These are phyloP conservation scores for Pezicula rhizophila DNA, from an alignment of 2,329 filamentous ascomycete genomes.

Conservation along the genomic window DNA sequence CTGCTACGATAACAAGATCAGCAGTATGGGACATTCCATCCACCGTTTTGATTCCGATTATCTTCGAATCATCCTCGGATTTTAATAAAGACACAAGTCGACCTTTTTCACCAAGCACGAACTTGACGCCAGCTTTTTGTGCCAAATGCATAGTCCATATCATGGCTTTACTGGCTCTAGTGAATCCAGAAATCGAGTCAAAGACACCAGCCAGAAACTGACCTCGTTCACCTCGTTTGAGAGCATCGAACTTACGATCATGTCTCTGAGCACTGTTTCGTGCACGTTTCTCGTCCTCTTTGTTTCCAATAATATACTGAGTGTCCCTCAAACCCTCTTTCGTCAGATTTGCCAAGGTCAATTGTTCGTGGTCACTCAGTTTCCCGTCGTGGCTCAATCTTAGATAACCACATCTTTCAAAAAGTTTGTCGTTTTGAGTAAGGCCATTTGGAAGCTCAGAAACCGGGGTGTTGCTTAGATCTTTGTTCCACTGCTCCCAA, in stretches of 20 bases:
- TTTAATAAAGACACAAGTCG: conserved; percentile 8
- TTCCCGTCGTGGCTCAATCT: not conserved
- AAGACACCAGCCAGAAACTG: not conserved
- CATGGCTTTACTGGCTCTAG: conserved; percentile 2
- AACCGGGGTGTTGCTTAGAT: not conserved
- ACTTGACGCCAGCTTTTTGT: conserved; percentile 20
- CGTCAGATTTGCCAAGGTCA: conserved; percentile 1
- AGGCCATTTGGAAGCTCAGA: conserved; percentile 2
- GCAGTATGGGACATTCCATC: conserved; percentile 20
- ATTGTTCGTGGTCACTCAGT: conserved; percentile 1
- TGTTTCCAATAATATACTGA: conserved; percentile 2
- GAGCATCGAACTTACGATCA: conserved; percentile 1
- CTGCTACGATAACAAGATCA: conserved; percentile 22
- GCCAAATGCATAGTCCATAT: conserved; percentile 1
- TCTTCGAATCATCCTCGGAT: conserved; percentile 8
- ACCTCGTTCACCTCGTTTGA: not conserved
- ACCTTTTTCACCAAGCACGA: conserved; percentile 22
- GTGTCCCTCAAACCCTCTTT: conserved; percentile 1
- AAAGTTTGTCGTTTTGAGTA: not conserved
- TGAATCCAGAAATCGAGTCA: conserved; percentile 3
- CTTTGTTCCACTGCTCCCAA: conserved; percentile 5
- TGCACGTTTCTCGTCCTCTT: not conserved
- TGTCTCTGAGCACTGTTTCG: not conserved
- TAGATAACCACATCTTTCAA: conserved; percentile 1
- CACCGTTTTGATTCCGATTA: conserved; percentile 22